Evolutionary conservation across 2,329 filamentous ascomycete species (phyloP).

Genomic region (Fusarium brevicatenulatum): DNA sequence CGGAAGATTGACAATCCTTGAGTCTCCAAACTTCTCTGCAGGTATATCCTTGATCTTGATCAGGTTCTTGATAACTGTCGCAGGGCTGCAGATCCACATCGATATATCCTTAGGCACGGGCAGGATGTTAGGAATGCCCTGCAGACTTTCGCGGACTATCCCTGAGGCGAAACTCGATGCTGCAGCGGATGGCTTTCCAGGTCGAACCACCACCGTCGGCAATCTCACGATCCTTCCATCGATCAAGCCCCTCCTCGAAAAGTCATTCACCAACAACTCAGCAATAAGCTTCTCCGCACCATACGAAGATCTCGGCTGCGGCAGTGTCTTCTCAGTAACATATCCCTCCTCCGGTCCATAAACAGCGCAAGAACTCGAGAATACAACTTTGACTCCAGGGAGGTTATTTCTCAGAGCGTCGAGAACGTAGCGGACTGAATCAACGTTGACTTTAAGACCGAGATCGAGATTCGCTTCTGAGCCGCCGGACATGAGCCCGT

Average conservation of each 20-base stretch:
- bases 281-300: slow-evolving; percentile 71
- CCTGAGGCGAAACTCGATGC: slow-evolving; percentile 70
- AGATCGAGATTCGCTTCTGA: slow-evolving; percentile 68
- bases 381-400: slow-evolving; percentile 65
- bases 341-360: slow-evolving; percentile 55
- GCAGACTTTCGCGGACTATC: slow-evolving; percentile 67
- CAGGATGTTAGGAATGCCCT: slow-evolving; percentile 58
- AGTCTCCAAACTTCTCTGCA: slow-evolving; percentile 50
- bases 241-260: slow-evolving; percentile 62
- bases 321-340: slow-evolving; percentile 45
- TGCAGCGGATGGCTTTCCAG: slow-evolving; percentile 68
- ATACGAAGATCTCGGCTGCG: slow-evolving; percentile 66
- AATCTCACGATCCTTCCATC: slow-evolving; percentile 67
- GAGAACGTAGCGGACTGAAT: slow-evolving; percentile 63
- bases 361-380: slow-evolving; percentile 68
- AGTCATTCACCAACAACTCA: slow-evolving; percentile 54
- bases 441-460: slow-evolving; percentile 67
- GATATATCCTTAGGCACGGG: slow-evolving; percentile 58
- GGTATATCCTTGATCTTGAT: slow-evolving; percentile 55
- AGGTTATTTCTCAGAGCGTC: slow-evolving; percentile 58
- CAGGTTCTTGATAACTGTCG: slow-evolving; percentile 61
- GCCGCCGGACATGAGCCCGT: slow-evolving; percentile 72
- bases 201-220: slow-evolving; percentile 69
- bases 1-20: slow-evolving; percentile 62
- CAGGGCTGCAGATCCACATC: slow-evolving; percentile 64